Evolutionary conservation across 257 asterid species (phyloP), one percentile per base, ranked within the genome.

Genomic region (Solanum chiquidenum): DNA sequence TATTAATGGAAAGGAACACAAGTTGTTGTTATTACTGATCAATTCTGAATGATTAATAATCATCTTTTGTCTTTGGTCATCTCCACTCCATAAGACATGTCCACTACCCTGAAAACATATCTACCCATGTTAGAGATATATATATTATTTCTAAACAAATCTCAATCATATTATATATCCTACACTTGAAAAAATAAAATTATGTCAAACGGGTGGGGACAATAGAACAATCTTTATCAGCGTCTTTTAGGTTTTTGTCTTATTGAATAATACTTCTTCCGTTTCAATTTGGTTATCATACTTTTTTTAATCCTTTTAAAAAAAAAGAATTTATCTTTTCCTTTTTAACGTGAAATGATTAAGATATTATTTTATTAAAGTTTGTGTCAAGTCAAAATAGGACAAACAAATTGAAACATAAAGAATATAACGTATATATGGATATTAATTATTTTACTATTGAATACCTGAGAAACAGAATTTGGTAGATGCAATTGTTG

Each of bases 21-120:
- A 91, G 38, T 71, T 69, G 76, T 69, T 90, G 94, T 74, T 92
- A 34, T 18, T 73, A 20, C 27, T 73, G 92, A 68, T 88, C 90
- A 88, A 87, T 86, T 83, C 93, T 62, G 92, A 64, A 88, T 93
- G 94, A 91, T 93, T 92, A 73, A 76, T 76, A 76, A 89, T 88
- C 29, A 89, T 87, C 88, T 86, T 91, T 66, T 92, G 94, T 88
- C 94, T 92, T 58, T 91, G 95, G 73, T 92, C 98, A 83, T 92
- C 96, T 88, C 87, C 92, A 73, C 91, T 94, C 96, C 94, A 93
- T 86, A 92, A 88, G 35, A 49, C 86, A 83, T 93, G 93, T 92
- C 94, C 94, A 73, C 90, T 89, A 71, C 75, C 95, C 98, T 95
- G 95, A 89, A 90, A 93, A 89, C 40, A 34, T 73, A 34, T 73